Evolutionary conservation across 1,284 basidiomycete genomes (phyloP).

Genomic region (Puccinia coronata): DNA sequence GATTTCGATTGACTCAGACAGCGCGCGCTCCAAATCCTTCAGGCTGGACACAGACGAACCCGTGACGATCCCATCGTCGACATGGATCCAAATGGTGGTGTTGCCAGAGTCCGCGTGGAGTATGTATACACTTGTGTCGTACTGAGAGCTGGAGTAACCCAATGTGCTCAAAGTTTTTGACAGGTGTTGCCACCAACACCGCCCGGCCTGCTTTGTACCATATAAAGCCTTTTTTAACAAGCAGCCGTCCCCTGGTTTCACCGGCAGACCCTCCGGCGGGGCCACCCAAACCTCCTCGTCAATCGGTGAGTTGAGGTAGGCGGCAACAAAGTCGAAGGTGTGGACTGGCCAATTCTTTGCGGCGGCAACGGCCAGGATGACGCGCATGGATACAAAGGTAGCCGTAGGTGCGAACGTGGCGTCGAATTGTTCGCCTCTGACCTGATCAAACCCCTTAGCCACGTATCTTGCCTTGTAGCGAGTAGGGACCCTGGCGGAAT

Average conservation of each 20-base stretch:
- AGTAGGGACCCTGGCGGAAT: neutral
- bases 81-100: constrained; percentile 25
- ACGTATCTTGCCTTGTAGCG: neutral
- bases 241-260: neutral
- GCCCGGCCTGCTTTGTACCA: constrained; percentile 6
- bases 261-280: neutral
- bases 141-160: constrained; percentile 8
- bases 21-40: neutral
- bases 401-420: constrained; percentile 14
- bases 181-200: constrained; percentile 39
- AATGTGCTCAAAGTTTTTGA: neutral
- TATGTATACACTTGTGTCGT: constrained; percentile 20
- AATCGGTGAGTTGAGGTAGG: constrained; percentile 17
- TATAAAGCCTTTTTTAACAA: neutral
- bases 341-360: neutral
- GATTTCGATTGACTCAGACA: neutral
- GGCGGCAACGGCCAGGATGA: constrained; percentile 3
- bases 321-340: constrained; percentile 14
- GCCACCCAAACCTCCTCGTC: constrained; percentile 26
- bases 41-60: neutral
- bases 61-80: constrained; percentile 29
- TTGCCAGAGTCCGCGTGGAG: neutral
- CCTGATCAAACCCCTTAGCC: neutral
- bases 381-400: neutral
- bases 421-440: neutral